Percentiles rank a stretch among this genome's conserved stretches.
Evolutionary conservation across 495 filamentous ascomycete species (phyloP).

Genomic region (Darksidea phi): DNA sequence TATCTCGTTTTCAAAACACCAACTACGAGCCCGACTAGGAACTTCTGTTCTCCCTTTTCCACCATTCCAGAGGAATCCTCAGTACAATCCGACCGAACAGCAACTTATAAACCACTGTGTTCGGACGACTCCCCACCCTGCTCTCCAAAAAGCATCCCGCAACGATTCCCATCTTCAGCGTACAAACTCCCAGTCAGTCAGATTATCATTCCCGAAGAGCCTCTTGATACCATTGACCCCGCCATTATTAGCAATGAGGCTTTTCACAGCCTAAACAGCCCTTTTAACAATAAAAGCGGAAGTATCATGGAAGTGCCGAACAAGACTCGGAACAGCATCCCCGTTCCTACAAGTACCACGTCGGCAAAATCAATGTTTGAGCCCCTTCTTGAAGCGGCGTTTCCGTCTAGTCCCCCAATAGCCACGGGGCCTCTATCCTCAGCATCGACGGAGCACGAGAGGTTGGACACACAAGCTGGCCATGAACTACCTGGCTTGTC

Average conservation of each 20-base stretch:
- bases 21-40: not conserved
- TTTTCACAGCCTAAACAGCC: constrained; percentile 15
- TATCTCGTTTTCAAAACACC: constrained; percentile 9
- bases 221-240: constrained; percentile 23
- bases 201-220: constrained; percentile 9
- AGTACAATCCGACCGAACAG: constrained; percentile 1
- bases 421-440: not conserved
- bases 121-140: constrained; percentile 37
- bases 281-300: not conserved
- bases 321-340: not conserved
- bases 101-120: constrained; percentile 13
- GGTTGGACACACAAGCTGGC: too few relatives aligned
- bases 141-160: constrained; percentile 37
- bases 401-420: constrained; percentile 19
- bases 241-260: constrained; percentile 17
- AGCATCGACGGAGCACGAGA: not conserved
- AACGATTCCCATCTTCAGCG: constrained; percentile 9
- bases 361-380: constrained; percentile 9
- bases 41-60: constrained; percentile 27
- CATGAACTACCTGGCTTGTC: too few relatives aligned
- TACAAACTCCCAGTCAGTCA: constrained; percentile 3
- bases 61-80: constrained; percentile 18
- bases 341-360: constrained; percentile 7
- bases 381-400: constrained; percentile 25
- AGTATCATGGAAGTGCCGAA: not conserved